A percentile compares a stretch with the other conserved stretches of the same genome.
These are phyloP conservation scores for Actinidia polygama DNA, from an alignment of 179 eudicot genomes.

Conservation along the genomic window DNA sequence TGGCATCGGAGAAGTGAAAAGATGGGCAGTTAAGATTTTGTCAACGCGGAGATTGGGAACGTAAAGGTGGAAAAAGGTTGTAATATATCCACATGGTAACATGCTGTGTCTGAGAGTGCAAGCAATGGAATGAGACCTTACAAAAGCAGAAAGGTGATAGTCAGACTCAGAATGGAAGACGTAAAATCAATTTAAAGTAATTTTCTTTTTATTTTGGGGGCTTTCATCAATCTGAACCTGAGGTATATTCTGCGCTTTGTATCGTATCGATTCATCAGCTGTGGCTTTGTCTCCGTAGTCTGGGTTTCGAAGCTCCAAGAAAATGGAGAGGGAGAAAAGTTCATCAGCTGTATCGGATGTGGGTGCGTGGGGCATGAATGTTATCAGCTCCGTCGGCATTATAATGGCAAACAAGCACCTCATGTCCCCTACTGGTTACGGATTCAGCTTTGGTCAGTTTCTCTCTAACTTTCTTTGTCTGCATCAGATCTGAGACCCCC, in stretches of 20 bases:
- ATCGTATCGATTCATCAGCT: background rate
- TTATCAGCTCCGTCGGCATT: constrained; percentile 69
- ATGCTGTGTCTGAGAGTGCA: background rate
- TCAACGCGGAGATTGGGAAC: background rate
- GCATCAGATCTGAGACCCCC: background rate
- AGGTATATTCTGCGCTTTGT: no score
- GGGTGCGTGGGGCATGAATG: constrained; percentile 84
- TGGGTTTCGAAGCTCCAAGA: background rate
- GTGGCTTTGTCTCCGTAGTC: background rate
- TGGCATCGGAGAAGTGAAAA: no score
- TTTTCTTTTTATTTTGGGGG: background rate
- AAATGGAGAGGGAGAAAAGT: constrained; percentile 69
- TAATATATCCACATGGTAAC: background rate
- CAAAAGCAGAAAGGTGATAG: background rate
- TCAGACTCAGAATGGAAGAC: background rate
- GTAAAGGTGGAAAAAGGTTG: background rate
- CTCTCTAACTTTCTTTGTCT: background rate
- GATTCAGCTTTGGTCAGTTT: constrained; percentile 58
- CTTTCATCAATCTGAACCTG: no score
- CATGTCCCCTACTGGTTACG: constrained; percentile 63
- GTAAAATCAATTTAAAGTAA: background rate
- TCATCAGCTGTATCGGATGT: constrained; percentile 56
- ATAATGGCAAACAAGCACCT: constrained; percentile 85
- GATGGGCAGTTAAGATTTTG: no score
- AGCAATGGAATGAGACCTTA: background rate